Evolutionary conservation across 345 rosid genomes (phyloP).

Genomic region (Rhodamnia argentea): DNA sequence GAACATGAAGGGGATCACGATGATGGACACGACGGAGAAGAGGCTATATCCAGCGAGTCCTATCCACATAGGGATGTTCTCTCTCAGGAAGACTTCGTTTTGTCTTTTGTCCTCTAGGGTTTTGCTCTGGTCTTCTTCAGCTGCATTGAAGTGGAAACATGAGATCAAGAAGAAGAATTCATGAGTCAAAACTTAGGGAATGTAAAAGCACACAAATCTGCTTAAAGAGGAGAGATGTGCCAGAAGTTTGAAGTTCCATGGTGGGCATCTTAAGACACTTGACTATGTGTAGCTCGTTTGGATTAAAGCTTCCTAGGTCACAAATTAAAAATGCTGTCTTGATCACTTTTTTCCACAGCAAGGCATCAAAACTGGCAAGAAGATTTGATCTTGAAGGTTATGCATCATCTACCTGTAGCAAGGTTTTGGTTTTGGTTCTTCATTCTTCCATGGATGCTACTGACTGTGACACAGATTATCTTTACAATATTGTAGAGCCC

Average conservation of each 20-base stretch:
- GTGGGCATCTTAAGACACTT: neutral
- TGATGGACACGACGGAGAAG: slow-evolving; percentile 46
- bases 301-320: neutral
- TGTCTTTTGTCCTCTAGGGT: slow-evolving; percentile 25
- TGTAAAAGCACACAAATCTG: neutral
- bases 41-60: slow-evolving; percentile 45
- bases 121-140: slow-evolving; percentile 10
- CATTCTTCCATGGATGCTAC: slow-evolving; percentile 34
- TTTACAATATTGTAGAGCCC: slow-evolving; percentile 86
- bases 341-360: neutral
- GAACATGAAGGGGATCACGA: slow-evolving; percentile 68
- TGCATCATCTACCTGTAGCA: neutral
- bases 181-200: neutral
- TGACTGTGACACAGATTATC: slow-evolving; percentile 36
- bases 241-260: neutral
- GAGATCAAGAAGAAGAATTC: neutral
- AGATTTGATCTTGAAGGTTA: neutral
- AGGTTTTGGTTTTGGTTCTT: slow-evolving; percentile 13
- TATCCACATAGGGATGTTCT: slow-evolving; percentile 72
- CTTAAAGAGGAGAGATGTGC: neutral
- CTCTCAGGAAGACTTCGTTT: slow-evolving; percentile 57
- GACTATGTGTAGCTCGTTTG: neutral
- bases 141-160: neutral
- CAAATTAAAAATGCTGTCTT: neutral
- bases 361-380: neutral